A percentile compares a stretch with the other conserved stretches of the same genome.
These are phyloP conservation scores for Kentomonas sorsogonicus DNA, from an alignment of 208 protist species.

Conservation along the genomic window DNA sequence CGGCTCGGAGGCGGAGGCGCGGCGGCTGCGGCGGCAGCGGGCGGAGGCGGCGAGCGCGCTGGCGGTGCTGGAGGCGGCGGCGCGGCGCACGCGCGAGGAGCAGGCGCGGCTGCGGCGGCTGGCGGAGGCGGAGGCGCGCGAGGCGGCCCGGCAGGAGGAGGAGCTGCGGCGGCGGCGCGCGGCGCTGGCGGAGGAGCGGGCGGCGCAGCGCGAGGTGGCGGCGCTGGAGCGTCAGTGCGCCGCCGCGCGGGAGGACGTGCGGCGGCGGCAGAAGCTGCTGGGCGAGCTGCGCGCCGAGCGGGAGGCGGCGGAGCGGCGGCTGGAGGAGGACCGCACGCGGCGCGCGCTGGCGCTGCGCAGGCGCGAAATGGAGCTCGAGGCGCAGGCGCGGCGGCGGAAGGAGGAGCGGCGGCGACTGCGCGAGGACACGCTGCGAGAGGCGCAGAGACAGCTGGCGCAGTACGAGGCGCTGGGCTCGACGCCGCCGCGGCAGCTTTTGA, in stretches of 20 bases:
- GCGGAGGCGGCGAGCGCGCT: constrained; percentile 14
- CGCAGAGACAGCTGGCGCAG: not conserved
- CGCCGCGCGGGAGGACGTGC: constrained; percentile 1
- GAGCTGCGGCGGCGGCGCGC: constrained; percentile 21
- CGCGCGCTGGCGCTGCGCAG: constrained; percentile 37
- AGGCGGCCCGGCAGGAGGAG: constrained; percentile 20
- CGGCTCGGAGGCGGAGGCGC: constrained; percentile 30
- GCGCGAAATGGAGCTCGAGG: constrained; percentile 58
- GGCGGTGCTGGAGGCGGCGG: not conserved
- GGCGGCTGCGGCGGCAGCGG: constrained; percentile 22
- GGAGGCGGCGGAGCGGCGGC: constrained; percentile 35
- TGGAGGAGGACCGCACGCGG: constrained; percentile 37
- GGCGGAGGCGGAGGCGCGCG: not conserved
- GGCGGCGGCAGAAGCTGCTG: not conserved
- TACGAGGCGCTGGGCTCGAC: not conserved
- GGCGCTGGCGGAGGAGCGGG: constrained; percentile 11
- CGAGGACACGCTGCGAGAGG: constrained; percentile 6
- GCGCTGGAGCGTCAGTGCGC: not conserved
- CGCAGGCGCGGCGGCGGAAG: constrained; percentile 23
- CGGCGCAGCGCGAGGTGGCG: constrained; percentile 14
- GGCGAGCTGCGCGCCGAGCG: constrained; percentile 46
- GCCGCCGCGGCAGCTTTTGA: constrained; percentile 27
- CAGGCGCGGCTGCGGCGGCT: too few relatives aligned
- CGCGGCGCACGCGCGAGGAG: not conserved
- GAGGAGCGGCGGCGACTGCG: constrained; percentile 20